A percentile compares a stretch with the other conserved stretches of the same genome.
phyloP scores from a whole-genome alignment of 306 rosid genomes.

The Prunus mume region DNA sequence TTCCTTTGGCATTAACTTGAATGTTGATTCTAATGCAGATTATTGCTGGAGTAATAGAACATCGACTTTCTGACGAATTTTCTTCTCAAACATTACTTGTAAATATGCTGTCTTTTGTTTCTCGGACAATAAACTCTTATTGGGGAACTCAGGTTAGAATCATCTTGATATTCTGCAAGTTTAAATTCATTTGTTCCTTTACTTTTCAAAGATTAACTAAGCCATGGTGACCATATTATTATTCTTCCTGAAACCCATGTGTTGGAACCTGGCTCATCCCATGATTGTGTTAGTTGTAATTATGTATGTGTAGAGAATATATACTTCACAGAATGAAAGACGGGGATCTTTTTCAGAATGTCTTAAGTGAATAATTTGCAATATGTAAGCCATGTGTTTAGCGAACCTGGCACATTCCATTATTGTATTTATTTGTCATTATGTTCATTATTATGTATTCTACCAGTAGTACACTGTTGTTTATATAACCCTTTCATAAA shows the following conservation, averaged over 20 bases:
- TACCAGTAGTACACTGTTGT: neutral
- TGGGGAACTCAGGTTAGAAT: conserved; percentile 93
- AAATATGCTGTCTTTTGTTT: conserved; percentile 77
- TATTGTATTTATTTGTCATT: conserved; percentile 8
- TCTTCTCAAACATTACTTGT: conserved; percentile 67
- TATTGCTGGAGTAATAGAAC: conserved; percentile 94
- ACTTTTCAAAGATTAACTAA: neutral
- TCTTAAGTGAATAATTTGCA: neutral
- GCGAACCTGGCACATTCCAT: neutral
- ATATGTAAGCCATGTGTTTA: neutral
- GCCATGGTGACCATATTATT: neutral
- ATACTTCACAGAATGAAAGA: neutral
- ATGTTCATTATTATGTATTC: neutral
- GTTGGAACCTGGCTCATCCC: neutral
- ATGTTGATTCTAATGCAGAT: conserved; percentile 47
- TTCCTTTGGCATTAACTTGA: conserved; percentile 15
- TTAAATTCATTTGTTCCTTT: neutral
- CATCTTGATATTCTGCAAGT: neutral
- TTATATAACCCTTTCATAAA: neutral
- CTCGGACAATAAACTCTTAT: conserved; percentile 80
- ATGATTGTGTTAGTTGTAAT: neutral
- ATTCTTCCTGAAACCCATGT: neutral
- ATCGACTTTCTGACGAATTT: conserved; percentile 71
- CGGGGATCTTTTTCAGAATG: neutral
- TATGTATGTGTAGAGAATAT: neutral